These are phyloP conservation scores for Lotus japonicus DNA, from an alignment of 306 rosid species.

Conservation along the genomic window DNA sequence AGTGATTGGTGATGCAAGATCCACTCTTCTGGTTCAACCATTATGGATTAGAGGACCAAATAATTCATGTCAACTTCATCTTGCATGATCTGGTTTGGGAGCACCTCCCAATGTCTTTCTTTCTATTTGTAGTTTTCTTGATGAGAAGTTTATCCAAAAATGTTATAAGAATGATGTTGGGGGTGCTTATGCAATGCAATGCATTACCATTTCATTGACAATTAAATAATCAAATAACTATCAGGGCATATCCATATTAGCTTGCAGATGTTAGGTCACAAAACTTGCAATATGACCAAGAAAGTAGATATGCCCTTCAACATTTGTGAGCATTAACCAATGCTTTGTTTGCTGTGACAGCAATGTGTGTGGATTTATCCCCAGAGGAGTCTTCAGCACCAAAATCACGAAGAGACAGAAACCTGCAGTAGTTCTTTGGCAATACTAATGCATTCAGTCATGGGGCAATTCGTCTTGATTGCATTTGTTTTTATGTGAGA, in stretches of 20 bases:
- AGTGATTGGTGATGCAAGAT: no score
- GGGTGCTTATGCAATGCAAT: neutral
- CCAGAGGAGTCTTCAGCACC: neutral
- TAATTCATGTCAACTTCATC: no score
- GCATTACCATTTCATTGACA: neutral
- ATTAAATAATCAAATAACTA: neutral
- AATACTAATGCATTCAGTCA: slow-evolving; percentile 72
- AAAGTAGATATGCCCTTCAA: neutral
- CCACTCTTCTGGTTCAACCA: no score
- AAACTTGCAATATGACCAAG: neutral
- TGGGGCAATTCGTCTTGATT: slow-evolving; percentile 84
- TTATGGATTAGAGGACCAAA: no score
- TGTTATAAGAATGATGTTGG: neutral
- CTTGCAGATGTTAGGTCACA: neutral
- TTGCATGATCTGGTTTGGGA: no score
- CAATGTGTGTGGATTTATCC: neutral
- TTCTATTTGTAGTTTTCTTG: no score
- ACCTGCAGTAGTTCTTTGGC: slow-evolving; percentile 51
- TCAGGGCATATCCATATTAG: neutral
- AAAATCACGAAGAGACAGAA: slow-evolving; percentile 13
- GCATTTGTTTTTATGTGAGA: slow-evolving; percentile 80
- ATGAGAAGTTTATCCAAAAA: no score
- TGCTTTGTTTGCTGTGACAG: neutral
- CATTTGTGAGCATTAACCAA: slow-evolving; percentile 1
- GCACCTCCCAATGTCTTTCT: no score